Evolutionary conservation across 306 rosid genomes (phyloP).

Genomic region (Quercus bicolor): DNA sequence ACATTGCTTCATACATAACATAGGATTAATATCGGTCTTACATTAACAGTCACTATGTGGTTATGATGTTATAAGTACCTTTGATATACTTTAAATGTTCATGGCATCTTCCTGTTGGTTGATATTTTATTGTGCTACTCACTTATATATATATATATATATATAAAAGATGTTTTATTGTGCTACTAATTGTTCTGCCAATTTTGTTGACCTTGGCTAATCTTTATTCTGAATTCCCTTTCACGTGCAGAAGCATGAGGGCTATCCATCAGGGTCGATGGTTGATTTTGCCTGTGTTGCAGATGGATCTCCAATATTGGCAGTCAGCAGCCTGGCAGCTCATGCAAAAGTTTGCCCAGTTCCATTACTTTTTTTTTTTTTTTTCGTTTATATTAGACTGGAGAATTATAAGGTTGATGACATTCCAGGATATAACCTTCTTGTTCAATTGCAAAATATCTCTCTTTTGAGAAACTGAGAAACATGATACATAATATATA

Average conservation of each 20-base stretch:
- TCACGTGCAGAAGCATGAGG: constrained; percentile 58
- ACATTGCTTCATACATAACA: no score
- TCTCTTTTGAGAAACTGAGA: background rate
- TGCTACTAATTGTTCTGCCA: constrained; percentile 7
- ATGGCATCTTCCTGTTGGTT: background rate
- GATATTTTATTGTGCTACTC: constrained; percentile 10
- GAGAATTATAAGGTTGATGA: background rate
- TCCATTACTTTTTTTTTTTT: background rate
- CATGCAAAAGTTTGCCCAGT: constrained; percentile 59
- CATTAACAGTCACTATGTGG: background rate
- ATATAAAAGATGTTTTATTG: background rate
- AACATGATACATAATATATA: background rate
- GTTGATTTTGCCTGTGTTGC: constrained; percentile 87
- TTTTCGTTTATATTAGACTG: background rate
- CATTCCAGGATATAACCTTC: background rate
- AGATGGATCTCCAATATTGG: constrained; percentile 83
- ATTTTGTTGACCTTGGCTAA: constrained; percentile 9
- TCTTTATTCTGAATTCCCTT: constrained; percentile 11
- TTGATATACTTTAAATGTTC: background rate
- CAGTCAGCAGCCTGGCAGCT: constrained; percentile 80
- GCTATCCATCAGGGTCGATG: constrained; percentile 90
- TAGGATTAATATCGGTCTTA: background rate
- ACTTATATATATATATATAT: background rate
- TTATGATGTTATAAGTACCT: background rate
- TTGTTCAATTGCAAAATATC: constrained; percentile 12